Evolutionary conservation across 345 rosid species (phyloP).

Genomic region (Hevea brasiliensis): DNA sequence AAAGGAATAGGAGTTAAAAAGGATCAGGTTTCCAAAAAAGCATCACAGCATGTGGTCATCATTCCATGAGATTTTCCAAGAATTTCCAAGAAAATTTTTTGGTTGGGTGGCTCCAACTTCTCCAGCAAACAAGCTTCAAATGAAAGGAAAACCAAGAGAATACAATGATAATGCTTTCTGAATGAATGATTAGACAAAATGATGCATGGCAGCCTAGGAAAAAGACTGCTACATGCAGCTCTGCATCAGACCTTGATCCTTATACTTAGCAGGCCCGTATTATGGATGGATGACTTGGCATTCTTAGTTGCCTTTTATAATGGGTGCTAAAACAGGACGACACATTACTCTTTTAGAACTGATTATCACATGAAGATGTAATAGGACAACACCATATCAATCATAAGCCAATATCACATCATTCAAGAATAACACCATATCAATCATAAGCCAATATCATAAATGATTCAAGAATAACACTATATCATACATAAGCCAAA

Average conservation of each 20-base stretch:
- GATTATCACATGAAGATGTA: not conserved
- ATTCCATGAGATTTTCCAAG: too few species aligned
- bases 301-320: not conserved
- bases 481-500: not conserved
- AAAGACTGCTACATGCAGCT: not conserved
- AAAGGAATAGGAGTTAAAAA: too few species aligned
- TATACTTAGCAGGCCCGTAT: not conserved
- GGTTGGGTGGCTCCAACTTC: too few species aligned
- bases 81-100: too few species aligned
- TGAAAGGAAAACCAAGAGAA: too few species aligned
- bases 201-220: not conserved
- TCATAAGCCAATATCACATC: not conserved
- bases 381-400: slow-evolving; percentile 4
- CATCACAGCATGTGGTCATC: too few species aligned
- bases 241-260: not conserved
- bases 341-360: not conserved
- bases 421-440: not conserved
- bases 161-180: too few species aligned
- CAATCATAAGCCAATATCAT: not conserved
- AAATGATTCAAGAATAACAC: not conserved
- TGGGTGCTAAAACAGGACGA: not conserved
- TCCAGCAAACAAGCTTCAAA: too few species aligned
- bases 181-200: too few species aligned
- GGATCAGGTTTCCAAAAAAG: too few species aligned
- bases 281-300: not conserved